Base-by-base conservation (phyloP, 2,329 filamentous ascomycete species). In the Fusarium graminum region DNA sequence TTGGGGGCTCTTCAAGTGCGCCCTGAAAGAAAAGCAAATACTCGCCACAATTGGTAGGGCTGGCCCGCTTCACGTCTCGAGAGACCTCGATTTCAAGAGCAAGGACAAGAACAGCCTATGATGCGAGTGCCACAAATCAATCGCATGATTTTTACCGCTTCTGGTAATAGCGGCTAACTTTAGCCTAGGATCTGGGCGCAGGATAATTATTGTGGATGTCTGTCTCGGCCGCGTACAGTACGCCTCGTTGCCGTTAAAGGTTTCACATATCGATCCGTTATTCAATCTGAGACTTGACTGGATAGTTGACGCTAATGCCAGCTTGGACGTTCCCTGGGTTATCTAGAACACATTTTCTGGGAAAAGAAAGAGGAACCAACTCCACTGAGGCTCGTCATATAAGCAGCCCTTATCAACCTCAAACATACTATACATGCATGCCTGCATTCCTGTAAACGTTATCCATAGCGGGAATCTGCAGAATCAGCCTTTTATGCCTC, bases 91-190 rank as follows among this genome's bases (percentile, higher is more conserved):
- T 34, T 8, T 34, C 14, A 16, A 34, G 32, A 34, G 16, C 32
- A 34, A 43, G 41, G 22, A 41, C 19, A 34, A 43, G 41, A 30
- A 41, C 19, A 16, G 29, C 29, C 50, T 25, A n/a, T 26, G 50
- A 52, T 45, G 39, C 19, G 13, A 61, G 45, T 61, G 30, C 64
- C 64, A 65, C 65, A 68, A 68, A 47, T 67, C 54, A 65, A 59
- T 67, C 50, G 46, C 49, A 44, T 59, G 41, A 44, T 52, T 25
- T 26, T 43, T 65, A 50, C 64, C 62, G 41, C 19, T 56, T 67
- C 41, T 51, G 50, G 64, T 50, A 67, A 67, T 49, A 50, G 64
- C 64, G 54, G 64, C 64, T 67, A 68, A 67, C 56, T 58, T 52
- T 50, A 39, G 44, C 41, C 32, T 36, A 8, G 7, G 16, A 36